These are phyloP conservation scores for Penicillium italicum DNA, from an alignment of 2,329 filamentous ascomycete species.

Conservation along the genomic window DNA sequence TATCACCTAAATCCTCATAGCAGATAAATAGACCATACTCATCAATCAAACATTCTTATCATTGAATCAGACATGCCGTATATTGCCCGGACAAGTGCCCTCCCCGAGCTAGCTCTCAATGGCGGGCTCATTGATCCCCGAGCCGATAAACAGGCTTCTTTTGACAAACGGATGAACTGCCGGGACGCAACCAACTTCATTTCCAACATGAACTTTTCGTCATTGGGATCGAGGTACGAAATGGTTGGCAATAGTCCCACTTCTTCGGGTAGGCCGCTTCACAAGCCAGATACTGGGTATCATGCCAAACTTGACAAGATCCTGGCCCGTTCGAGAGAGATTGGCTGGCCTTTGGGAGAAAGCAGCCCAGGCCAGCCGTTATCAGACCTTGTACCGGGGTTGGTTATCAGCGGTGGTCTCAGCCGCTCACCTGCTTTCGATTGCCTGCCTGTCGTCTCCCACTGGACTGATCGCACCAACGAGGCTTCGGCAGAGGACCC, in stretches of 20 bases:
- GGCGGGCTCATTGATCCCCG: slow-evolving; percentile 14
- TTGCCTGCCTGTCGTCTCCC: slow-evolving; percentile 9
- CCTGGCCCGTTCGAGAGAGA: slow-evolving; percentile 8
- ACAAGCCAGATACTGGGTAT: background rate
- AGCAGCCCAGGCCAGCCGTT: slow-evolving; percentile 2
- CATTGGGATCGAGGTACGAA: slow-evolving; percentile 6
- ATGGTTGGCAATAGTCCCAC: slow-evolving; percentile 4
- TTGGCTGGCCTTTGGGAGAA: slow-evolving; percentile 1
- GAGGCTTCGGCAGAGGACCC: slow-evolving; percentile 12
- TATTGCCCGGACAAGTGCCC: slow-evolving; percentile 6
- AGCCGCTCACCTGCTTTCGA: slow-evolving; percentile 15
- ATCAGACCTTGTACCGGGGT: slow-evolving; percentile 11
- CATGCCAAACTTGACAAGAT: slow-evolving; percentile 9
- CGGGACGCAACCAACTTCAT: slow-evolving; percentile 15
- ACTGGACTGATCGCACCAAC: slow-evolving; percentile 11
- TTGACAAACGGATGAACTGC: slow-evolving; percentile 10
- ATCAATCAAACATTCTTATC: background rate
- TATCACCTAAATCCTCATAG: background rate
- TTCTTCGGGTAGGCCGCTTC: background rate
- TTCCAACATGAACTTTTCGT: slow-evolving; percentile 6
- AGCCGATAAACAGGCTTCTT: slow-evolving; percentile 11
- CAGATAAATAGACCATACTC: background rate
- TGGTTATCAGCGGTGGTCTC: slow-evolving; percentile 12
- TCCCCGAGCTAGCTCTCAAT: slow-evolving; percentile 8
- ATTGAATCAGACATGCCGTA: slow-evolving; percentile 8